Base-by-base conservation (phyloP, 176 grass and related monocot species). In the Saccharum spontaneum region DNA sequence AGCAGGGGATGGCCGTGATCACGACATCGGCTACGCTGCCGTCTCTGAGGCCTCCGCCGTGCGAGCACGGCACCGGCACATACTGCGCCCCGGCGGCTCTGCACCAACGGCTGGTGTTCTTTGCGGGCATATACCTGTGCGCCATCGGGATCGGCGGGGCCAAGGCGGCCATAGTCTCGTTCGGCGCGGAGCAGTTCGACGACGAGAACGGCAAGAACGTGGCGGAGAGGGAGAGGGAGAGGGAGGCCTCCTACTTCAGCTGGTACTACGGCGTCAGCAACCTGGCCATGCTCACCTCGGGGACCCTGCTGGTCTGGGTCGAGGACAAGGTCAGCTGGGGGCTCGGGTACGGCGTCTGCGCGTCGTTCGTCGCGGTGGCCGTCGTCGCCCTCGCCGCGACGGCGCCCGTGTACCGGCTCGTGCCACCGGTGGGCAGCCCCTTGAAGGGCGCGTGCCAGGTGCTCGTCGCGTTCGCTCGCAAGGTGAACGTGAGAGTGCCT, bases 101-200 rank as follows among this genome's bases (percentile, higher is more conserved):
- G 43, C 8, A 12, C 67, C 85, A 90, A 6, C 20, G 61, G n/a
- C 48, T 80, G 50, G 67, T 90, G 28, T 93, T 92, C 80, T 87
- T 75, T 46, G 23, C 71, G 15, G 90, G 87, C 10, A 50, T 84
- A 52, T 92, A 90, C 78, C 79, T 89, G 57, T 84, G 82, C 69
- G 83, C 76, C 12, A 3, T 90, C 23, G 89, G 86, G 6, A 69
- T 68, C 84, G 92, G 92, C 23, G 67, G 65, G 43, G 50, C 28
- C 0, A 91, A 88, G 77, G 84, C 92, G 4, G 71, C 77, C 3
- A 69, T 94, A 16, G 73, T 75, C 44, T 79, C 94, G 38, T 88
- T 97, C 9, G 94, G 94, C 26, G 94, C 91, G 11, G 87, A 94
- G 80, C 94, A 97, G 44, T 97, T 94, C 78, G 89, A 97, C 37